Evolutionary conservation across 768 basidiomycete species (phyloP).

Genomic region (Mycena olivaceomarginata): DNA sequence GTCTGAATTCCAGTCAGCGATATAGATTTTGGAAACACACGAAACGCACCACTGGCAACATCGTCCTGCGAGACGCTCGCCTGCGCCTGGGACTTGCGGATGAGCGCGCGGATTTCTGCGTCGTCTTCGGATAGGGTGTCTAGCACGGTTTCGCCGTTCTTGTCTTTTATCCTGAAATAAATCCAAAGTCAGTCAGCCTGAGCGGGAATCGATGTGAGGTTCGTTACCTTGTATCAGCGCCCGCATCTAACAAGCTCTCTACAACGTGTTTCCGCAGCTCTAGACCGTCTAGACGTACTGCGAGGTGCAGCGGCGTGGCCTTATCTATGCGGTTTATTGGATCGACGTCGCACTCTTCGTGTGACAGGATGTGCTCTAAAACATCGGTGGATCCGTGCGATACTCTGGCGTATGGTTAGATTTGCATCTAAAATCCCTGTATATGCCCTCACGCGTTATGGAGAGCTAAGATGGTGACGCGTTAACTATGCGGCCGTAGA

Average conservation of each 20-base stretch:
- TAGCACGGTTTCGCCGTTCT: slow-evolving; percentile 73
- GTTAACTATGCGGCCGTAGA: neutral
- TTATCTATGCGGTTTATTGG: slow-evolving; percentile 80
- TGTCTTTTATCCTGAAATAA: slow-evolving; percentile 79
- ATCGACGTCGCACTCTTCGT: slow-evolving; percentile 90
- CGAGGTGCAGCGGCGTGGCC: slow-evolving; percentile 89
- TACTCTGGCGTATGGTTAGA: slow-evolving; percentile 60
- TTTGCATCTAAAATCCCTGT: neutral
- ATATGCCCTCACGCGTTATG: slow-evolving; percentile 78
- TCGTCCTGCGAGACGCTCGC: slow-evolving; percentile 74
- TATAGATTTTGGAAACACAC: neutral
- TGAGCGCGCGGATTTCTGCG: slow-evolving; percentile 66
- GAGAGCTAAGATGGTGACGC: slow-evolving; percentile 65
- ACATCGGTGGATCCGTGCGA: slow-evolving; percentile 75
- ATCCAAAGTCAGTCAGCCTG: neutral
- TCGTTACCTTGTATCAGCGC: slow-evolving; percentile 78
- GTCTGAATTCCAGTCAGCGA: slow-evolving; percentile 28
- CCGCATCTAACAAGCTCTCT: slow-evolving; percentile 84
- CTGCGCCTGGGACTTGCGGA: slow-evolving; percentile 74
- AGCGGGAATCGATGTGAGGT: neutral
- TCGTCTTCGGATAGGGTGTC: slow-evolving; percentile 76
- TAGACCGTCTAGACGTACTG: slow-evolving; percentile 72
- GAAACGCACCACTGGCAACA: slow-evolving; percentile 75
- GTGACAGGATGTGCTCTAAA: slow-evolving; percentile 82
- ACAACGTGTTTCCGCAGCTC: slow-evolving; percentile 75